A percentile compares a stretch with the other conserved stretches of the same genome.
Conservation (phyloP, 805 yeast species). For the Isabelozyma rhagii region DNA sequence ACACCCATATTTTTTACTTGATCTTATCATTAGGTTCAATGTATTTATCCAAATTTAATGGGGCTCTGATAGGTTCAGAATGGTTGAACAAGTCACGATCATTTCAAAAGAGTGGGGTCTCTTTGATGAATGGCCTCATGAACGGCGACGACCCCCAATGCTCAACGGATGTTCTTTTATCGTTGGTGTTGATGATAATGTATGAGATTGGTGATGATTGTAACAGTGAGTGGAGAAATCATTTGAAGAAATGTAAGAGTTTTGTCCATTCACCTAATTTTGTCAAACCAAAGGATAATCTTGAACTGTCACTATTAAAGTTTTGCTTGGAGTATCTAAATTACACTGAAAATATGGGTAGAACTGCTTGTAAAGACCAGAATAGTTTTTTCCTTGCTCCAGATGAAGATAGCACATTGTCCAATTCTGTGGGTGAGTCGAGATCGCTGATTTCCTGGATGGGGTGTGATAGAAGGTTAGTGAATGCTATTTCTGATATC, state of each 20-base stretch:
- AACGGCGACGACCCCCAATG: not conserved
- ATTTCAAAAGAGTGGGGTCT: slow-evolving; percentile 14
- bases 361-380: slow-evolving; percentile 26
- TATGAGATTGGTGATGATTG: slow-evolving; percentile 26
- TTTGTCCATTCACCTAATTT: slow-evolving; percentile 14
- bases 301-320: slow-evolving; percentile 16
- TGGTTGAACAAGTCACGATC: slow-evolving; percentile 16
- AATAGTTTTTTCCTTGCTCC: slow-evolving; percentile 18
- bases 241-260: slow-evolving; percentile 15
- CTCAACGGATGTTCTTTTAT: slow-evolving; percentile 14
- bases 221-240: slow-evolving; percentile 16
- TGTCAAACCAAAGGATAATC: slow-evolving; percentile 11
- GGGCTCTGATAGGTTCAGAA: slow-evolving; percentile 3
- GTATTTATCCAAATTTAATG: slow-evolving; percentile 16
- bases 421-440: slow-evolving; percentile 1
- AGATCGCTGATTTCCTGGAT: slow-evolving; percentile 22
- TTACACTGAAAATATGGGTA: slow-evolving; percentile 24
- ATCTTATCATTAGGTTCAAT: slow-evolving; percentile 23
- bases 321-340: slow-evolving; percentile 22
- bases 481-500: slow-evolving; percentile 24
- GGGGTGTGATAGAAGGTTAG: slow-evolving; percentile 25
- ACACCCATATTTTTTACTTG: slow-evolving; percentile 18
- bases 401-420: slow-evolving; percentile 7
- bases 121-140: slow-evolving; percentile 3
- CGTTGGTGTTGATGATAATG: slow-evolving; percentile 18